These are phyloP conservation scores for Fusarium tricinctum DNA, from an alignment of 2,329 filamentous ascomycete species.

Conservation along the genomic window DNA sequence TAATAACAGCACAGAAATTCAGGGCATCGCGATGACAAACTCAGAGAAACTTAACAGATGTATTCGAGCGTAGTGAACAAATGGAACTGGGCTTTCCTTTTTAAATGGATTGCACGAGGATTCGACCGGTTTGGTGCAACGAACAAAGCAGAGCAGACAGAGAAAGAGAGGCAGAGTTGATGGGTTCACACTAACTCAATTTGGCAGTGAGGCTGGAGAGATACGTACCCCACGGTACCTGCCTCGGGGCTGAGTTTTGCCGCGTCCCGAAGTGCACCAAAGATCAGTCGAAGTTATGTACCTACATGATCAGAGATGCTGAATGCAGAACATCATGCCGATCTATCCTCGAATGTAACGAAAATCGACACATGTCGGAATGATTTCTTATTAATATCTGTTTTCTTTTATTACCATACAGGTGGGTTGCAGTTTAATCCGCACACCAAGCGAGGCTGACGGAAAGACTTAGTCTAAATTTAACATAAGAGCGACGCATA, in stretches of 20 bases:
- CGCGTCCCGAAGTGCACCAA: constrained; percentile 36
- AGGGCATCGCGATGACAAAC: constrained; percentile 15
- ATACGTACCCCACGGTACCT: constrained; percentile 17
- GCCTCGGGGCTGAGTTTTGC: constrained; percentile 46
- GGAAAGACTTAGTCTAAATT: too few species aligned
- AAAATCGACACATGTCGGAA: neutral
- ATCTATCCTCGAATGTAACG: constrained; percentile 16
- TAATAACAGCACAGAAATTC: constrained; percentile 4
- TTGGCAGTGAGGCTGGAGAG: neutral
- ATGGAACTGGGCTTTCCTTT: constrained; percentile 13
- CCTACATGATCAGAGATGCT: neutral
- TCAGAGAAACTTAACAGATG: constrained; percentile 6
- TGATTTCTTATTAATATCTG: neutral
- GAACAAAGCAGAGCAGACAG: constrained; percentile 7
- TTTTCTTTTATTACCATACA: neutral
- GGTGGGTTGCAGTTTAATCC: too few species aligned
- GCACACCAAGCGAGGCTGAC: too few species aligned
- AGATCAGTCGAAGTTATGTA: constrained; percentile 1
- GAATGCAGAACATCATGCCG: constrained; percentile 26
- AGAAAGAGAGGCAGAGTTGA: neutral
- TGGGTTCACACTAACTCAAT: constrained; percentile 8
- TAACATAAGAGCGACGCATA: too few species aligned
- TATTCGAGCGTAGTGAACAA: constrained; percentile 2
- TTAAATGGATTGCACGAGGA: constrained; percentile 27
- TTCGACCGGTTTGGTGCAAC: constrained; percentile 40